A percentile compares a stretch with the other conserved stretches of the same genome.
These are phyloP conservation scores for Phytophthora niederhauseri DNA, from an alignment of 352 stramenopile genomes.

Conservation along the genomic window DNA sequence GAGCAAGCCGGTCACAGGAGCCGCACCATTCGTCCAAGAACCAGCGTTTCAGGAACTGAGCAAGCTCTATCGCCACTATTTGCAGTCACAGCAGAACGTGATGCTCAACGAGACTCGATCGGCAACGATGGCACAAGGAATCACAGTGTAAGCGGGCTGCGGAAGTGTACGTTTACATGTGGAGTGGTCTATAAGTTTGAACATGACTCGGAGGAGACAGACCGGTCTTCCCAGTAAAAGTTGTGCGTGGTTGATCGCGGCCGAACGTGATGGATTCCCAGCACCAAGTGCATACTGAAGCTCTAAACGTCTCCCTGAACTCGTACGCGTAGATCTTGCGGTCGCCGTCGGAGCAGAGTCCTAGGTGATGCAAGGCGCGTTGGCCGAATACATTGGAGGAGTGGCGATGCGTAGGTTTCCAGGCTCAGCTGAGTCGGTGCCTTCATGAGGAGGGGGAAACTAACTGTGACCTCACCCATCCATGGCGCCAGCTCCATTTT, in stretches of 20 bases:
- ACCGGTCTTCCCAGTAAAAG: no score
- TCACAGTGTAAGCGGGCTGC: slow-evolving; percentile 2
- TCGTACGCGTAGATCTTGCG: no score
- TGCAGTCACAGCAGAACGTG: slow-evolving; percentile 20
- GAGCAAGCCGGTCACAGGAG: background rate
- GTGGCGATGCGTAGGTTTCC: background rate
- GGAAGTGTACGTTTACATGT: no score
- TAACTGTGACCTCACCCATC: slow-evolving; percentile 12
- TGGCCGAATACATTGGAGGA: background rate
- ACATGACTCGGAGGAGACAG: no score
- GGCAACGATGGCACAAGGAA: background rate
- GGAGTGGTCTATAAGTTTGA: no score
- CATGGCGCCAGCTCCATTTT: slow-evolving; percentile 20
- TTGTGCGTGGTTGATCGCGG: no score
- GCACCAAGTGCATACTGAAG: no score
- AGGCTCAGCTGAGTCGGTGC: background rate
- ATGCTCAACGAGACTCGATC: slow-evolving; percentile 15
- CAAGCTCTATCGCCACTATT: slow-evolving; percentile 18
- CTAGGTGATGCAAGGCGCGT: background rate
- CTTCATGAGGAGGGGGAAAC: no score
- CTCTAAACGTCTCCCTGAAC: no score
- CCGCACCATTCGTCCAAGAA: slow-evolving; percentile 3
- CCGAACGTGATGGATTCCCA: no score
- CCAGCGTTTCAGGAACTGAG: slow-evolving; percentile 20
- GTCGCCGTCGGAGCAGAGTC: no score